Conservation (phyloP, 805 yeast genomes). For the Dipodascopsis uninucleata region DNA sequence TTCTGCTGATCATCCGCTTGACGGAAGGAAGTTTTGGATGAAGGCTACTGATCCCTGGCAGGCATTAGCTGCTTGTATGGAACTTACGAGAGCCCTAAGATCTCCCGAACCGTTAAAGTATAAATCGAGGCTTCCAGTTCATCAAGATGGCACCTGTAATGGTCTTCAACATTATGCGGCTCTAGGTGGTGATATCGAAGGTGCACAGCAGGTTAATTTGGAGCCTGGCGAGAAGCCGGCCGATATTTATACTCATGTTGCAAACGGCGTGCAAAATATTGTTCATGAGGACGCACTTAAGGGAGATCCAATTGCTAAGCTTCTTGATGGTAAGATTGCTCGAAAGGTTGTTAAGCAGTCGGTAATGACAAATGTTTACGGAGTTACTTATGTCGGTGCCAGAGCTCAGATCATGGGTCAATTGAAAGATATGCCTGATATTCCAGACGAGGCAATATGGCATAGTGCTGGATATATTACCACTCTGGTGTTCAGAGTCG, state of each 20-base stretch:
- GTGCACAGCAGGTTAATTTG: slow-evolving; percentile 60
- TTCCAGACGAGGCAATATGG: slow-evolving; percentile 47
- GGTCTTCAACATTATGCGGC: slow-evolving; percentile 71
- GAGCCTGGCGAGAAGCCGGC: slow-evolving; percentile 55
- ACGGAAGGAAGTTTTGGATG: slow-evolving; percentile 47
- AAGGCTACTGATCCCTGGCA: slow-evolving; percentile 64
- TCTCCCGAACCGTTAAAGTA: slow-evolving; percentile 48
- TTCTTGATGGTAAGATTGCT: slow-evolving; percentile 58
- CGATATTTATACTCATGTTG: slow-evolving; percentile 58
- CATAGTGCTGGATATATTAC: slow-evolving; percentile 63
- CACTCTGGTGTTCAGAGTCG: slow-evolving; percentile 70
- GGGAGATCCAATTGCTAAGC: slow-evolving; percentile 35
- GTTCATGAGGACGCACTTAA: slow-evolving; percentile 47
- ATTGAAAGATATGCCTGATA: slow-evolving; percentile 54
- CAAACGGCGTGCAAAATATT: slow-evolving; percentile 45
- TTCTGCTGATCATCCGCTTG: slow-evolving; percentile 49
- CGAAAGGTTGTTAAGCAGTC: slow-evolving; percentile 94
- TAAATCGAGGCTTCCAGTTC: slow-evolving; percentile 54
- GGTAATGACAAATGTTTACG: slow-evolving; percentile 97
- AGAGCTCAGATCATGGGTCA: slow-evolving; percentile 81
- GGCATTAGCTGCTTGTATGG: slow-evolving; percentile 53
- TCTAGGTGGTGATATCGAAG: slow-evolving; percentile 63
- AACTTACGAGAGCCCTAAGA: slow-evolving; percentile 48
- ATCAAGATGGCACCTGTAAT: slow-evolving; percentile 66
- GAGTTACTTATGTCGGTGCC: slow-evolving; percentile 94